phyloP scores from a whole-genome alignment of 768 basidiomycete genomes.

The Dioszegia aurantiaca region DNA sequence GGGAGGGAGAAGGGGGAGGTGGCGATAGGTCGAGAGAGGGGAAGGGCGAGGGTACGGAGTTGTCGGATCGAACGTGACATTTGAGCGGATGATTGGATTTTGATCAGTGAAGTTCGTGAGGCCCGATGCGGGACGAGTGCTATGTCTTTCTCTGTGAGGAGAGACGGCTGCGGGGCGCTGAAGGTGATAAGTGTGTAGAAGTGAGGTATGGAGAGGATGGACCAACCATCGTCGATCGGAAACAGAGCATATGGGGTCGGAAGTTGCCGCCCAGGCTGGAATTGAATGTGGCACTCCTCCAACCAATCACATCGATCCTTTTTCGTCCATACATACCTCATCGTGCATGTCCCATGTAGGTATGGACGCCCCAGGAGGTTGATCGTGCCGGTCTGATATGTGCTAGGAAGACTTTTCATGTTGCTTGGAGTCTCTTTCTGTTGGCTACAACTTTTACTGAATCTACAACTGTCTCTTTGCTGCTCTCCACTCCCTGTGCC shows the following conservation, averaged over 20 bases:
- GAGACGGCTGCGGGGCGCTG: not conserved
- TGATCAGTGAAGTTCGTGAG: not conserved
- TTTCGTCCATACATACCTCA: not conserved
- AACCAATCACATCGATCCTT: conserved; percentile 8
- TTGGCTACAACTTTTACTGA: not conserved
- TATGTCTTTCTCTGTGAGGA: no score
- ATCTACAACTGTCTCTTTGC: not conserved
- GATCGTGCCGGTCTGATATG: no score
- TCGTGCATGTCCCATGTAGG: not conserved
- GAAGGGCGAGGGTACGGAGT: conserved; percentile 6
- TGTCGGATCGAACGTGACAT: conserved; percentile 17
- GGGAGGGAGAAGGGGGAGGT: not conserved
- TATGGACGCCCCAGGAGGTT: no score
- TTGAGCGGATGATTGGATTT: not conserved
- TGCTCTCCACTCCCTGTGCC: not conserved
- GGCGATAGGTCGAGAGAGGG: not conserved
- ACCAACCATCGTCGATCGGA: conserved; percentile 7
- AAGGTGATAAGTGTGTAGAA: not conserved
- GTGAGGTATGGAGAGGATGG: not conserved
- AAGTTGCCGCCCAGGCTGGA: not conserved
- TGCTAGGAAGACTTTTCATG: not conserved
- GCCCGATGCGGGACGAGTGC: no score
- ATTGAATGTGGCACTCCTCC: not conserved
- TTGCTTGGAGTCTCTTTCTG: no score
- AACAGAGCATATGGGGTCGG: not conserved